Conservation (phyloP, 768 basidiomycete genomes). For the Rhodotorula toruloides region DNA sequence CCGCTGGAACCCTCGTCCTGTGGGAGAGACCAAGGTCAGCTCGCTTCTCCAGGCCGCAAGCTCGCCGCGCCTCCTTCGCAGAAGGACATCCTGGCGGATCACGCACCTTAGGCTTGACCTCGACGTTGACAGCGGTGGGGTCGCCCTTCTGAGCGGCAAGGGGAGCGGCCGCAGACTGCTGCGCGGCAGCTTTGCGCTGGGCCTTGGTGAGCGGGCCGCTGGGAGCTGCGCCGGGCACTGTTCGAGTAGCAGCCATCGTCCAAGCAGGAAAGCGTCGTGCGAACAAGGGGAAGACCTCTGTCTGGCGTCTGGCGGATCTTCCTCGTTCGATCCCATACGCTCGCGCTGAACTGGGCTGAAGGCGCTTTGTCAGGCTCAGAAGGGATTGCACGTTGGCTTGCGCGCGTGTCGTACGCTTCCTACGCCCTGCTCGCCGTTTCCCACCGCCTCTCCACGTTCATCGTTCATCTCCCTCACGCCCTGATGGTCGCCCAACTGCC, state of each 20-base stretch:
- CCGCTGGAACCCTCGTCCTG: constrained; percentile 4
- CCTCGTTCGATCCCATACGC: too few relatives aligned
- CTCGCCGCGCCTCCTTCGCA: background rate
- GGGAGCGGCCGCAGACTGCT: background rate
- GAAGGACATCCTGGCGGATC: background rate
- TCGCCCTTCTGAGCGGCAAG: constrained; percentile 6
- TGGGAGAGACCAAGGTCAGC: background rate
- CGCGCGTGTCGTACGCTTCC: too few relatives aligned
- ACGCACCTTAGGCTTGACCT: constrained; percentile 18
- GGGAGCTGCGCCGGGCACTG: background rate
- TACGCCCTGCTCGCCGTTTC: too few relatives aligned
- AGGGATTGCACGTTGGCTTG: too few relatives aligned
- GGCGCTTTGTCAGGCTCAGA: too few relatives aligned
- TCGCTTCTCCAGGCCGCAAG: background rate
- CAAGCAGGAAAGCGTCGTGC: too few relatives aligned
- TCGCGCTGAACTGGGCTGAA: too few relatives aligned
- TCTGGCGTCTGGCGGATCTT: too few relatives aligned
- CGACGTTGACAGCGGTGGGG: constrained; percentile 21
- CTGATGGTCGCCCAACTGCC: too few relatives aligned
- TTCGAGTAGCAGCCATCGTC: background rate
- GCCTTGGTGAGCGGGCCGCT: constrained; percentile 2
- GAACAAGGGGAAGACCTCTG: too few relatives aligned
- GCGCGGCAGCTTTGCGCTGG: background rate
- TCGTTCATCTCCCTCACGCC: too few relatives aligned
- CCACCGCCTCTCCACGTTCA: too few relatives aligned